Conservation (phyloP, 2,329 filamentous ascomycete genomes). For the Ascochyta rabiei region DNA sequence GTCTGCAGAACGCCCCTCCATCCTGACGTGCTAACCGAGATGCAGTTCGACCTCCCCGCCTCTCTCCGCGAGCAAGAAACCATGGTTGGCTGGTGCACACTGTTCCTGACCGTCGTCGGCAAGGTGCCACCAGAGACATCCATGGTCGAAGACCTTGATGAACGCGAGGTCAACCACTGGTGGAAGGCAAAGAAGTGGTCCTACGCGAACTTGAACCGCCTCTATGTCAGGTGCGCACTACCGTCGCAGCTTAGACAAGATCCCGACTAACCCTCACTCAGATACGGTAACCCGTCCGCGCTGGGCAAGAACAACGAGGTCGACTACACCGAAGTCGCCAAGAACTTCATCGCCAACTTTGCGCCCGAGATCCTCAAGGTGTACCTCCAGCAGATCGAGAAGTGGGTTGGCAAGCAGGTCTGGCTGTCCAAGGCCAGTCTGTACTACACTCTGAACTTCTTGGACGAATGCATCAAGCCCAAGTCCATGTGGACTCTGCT, state of each 20-base stretch:
- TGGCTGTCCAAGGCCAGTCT: slow-evolving; percentile 96
- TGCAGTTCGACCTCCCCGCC: slow-evolving; percentile 81
- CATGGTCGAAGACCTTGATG: slow-evolving; percentile 78
- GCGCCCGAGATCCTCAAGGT: slow-evolving; percentile 95
- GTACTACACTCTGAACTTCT: slow-evolving; percentile 90
- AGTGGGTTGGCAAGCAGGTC: slow-evolving; percentile 91
- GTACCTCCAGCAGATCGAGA: slow-evolving; percentile 93
- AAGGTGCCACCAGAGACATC: slow-evolving; percentile 81
- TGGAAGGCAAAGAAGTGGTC: slow-evolving; percentile 99
- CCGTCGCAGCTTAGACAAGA: not conserved
- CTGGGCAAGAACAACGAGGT: slow-evolving; percentile 76
- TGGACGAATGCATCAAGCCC: slow-evolving; percentile 96
- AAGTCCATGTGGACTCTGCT: slow-evolving; percentile 96
- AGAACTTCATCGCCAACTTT: slow-evolving; percentile 87
- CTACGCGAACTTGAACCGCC: slow-evolving; percentile 94
- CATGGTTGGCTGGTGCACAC: slow-evolving; percentile 93
- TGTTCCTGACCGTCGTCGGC: slow-evolving; percentile 88
- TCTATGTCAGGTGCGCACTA: slow-evolving; percentile 79
- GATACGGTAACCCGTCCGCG: slow-evolving; percentile 85
- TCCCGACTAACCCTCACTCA: slow-evolving; percentile 47
- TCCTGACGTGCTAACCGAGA: slow-evolving; percentile 29
- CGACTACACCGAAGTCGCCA: slow-evolving; percentile 81
- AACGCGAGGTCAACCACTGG: slow-evolving; percentile 94
- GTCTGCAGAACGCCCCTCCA: not conserved
- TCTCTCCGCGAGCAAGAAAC: slow-evolving; percentile 78